Base-by-base conservation (phyloP, 2,329 filamentous ascomycete species). In the Monosporascus cannonballus region DNA sequence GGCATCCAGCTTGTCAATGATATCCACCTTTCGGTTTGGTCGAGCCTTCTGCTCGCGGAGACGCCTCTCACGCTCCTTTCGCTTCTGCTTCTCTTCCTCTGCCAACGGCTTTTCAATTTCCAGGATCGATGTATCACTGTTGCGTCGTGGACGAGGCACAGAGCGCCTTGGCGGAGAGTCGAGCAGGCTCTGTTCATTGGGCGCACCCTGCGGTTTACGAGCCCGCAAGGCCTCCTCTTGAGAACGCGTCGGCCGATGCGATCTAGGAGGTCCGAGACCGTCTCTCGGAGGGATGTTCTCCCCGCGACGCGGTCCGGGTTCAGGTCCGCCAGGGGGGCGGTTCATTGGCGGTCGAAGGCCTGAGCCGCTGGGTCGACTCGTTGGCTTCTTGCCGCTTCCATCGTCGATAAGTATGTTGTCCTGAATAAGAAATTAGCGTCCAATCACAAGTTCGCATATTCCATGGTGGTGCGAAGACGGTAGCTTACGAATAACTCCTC, bases 1-100 rank as follows among this genome's bases (percentile, higher is more conserved):
- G 57, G 94, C 92, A 74, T 97, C 94, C 59, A 99, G 77, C 69
- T 96, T 93, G 73, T 99, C 94, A 64, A 99, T 97, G 46, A 97
- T 81, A 68, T 99, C 94, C 59, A 97, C 71, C 59, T 77, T 79
- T 50, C 75, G 69, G 61, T 71, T 78, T 14, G 72, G 69, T 48
- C 56, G 52, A 47, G 72, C 70, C 53, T 78, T 77, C 11, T 71
- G 76, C 59, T 82, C 78, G 38, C 78, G 77, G 54, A 81, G 71
- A 41, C 76, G 73, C 58, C 73, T 70, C 57, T 76, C 72, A 47
- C 76, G 74, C 52, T 82, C 80, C 45, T 80, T 78, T 22, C 83
- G 79, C 54, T 70, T 68, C 60, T 81, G 84, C 63, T 71, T 80
- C 70, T 78, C 76, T 61, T 83, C 80, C 24, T 86, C 79, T 44